Evolutionary conservation across 164 flowering plant species (phyloP).

Genomic region (Warburgia ugandensis): DNA sequence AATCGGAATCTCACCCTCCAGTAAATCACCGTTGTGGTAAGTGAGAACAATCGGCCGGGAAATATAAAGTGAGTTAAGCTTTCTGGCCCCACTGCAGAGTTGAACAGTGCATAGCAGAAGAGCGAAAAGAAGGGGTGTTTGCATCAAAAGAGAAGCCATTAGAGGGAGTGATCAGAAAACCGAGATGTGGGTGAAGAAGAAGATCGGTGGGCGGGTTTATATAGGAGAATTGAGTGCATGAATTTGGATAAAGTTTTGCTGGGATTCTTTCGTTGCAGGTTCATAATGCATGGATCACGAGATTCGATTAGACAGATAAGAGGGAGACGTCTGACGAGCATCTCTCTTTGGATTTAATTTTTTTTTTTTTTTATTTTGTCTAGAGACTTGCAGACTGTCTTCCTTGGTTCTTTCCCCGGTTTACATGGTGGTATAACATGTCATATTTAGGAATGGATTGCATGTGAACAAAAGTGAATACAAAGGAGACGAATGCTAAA

Average conservation of each 20-base stretch:
- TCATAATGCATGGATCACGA: conserved; percentile 7
- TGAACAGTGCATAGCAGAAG: neutral
- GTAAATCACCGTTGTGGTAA: conserved; percentile 41
- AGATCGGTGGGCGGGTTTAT: neutral
- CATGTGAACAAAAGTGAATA: too few species aligned
- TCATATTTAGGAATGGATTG: neutral
- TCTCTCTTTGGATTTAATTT: neutral
- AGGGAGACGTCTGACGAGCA: neutral
- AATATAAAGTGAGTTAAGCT: conserved; percentile 23
- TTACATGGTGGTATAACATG: neutral
- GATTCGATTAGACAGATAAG: neutral
- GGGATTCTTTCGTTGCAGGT: neutral
- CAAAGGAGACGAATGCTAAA: too few species aligned
- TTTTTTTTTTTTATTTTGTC: neutral
- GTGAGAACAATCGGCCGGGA: conserved; percentile 27
- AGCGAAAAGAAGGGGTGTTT: neutral
- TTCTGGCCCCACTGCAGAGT: conserved; percentile 9
- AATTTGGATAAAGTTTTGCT: neutral
- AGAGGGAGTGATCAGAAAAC: neutral
- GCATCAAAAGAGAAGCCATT: conserved; percentile 4
- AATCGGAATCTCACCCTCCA: conserved; percentile 32
- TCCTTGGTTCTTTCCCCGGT: conserved; percentile 5
- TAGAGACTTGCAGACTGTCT: conserved; percentile 6
- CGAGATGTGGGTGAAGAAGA: neutral
- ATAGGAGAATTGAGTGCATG: conserved; percentile 11